These are phyloP conservation scores for Rhynchosporium graminicola DNA, from an alignment of 2,329 filamentous ascomycete species.

Conservation along the genomic window DNA sequence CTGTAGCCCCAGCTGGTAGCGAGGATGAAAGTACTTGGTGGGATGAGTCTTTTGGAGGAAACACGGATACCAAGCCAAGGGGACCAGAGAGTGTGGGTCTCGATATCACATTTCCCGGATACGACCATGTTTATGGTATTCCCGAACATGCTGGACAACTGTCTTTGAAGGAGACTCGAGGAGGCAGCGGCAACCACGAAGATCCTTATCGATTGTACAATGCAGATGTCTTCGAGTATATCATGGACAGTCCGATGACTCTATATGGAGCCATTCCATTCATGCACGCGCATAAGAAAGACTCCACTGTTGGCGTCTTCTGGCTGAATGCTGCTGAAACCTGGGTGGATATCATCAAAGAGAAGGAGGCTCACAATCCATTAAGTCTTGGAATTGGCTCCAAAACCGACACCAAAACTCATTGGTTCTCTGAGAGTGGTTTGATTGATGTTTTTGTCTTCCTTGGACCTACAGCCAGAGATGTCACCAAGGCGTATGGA, in stretches of 20 bases:
- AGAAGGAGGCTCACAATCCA: slow-evolving; percentile 71
- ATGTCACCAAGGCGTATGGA: slow-evolving; percentile 78
- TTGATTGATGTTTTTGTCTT: slow-evolving; percentile 92
- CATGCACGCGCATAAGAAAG: slow-evolving; percentile 95
- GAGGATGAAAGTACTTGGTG: slow-evolving; percentile 93
- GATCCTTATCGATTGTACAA: slow-evolving; percentile 97
- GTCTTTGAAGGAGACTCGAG: slow-evolving; percentile 86
- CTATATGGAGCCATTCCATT: slow-evolving; percentile 96
- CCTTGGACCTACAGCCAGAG: slow-evolving; percentile 81
- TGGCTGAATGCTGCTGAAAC: slow-evolving; percentile 98
- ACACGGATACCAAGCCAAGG: slow-evolving; percentile 91
- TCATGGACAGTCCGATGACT: slow-evolving; percentile 96
- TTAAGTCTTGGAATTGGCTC: slow-evolving; percentile 69
- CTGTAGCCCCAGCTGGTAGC: slow-evolving; percentile 40
- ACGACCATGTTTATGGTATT: slow-evolving; percentile 90
- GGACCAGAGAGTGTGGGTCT: slow-evolving; percentile 90
- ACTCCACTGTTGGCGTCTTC: slow-evolving; percentile 92
- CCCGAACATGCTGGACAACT: slow-evolving; percentile 89
- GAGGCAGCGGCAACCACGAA: slow-evolving; percentile 78
- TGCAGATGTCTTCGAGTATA: slow-evolving; percentile 95
- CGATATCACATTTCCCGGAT: slow-evolving; percentile 90
- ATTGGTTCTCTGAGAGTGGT: slow-evolving; percentile 95
- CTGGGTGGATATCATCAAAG: slow-evolving; percentile 92
- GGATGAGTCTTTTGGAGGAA: slow-evolving; percentile 95
- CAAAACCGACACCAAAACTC: slow-evolving; percentile 79